Evolutionary conservation across 2,329 filamentous ascomycete genomes (phyloP).

Genomic region (Fusarium odoratissimum): DNA sequence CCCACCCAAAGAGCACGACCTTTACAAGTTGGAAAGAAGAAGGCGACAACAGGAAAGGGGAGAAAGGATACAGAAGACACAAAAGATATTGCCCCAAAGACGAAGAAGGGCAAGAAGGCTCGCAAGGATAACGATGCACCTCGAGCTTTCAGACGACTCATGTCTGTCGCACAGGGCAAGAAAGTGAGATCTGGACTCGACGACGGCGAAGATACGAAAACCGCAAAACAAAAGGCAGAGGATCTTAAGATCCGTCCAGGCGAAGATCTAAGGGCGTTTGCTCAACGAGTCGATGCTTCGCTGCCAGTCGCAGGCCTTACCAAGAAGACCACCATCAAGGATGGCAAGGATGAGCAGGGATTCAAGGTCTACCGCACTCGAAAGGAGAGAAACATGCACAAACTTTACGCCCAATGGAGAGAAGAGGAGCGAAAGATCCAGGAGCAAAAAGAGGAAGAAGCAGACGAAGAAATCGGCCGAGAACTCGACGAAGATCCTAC

Average conservation of each 20-base stretch:
- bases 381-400: constrained; percentile 86
- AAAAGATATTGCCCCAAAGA: constrained; percentile 46
- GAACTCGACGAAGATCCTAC: constrained; percentile 70
- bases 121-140: constrained; percentile 81
- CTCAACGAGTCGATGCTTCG: constrained; percentile 83
- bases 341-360: constrained; percentile 72
- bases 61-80: not conserved
- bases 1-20: constrained; percentile 62
- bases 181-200: constrained; percentile 74
- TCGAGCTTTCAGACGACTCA: constrained; percentile 85
- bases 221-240: constrained; percentile 37
- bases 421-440: constrained; percentile 73
- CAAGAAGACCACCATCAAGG: constrained; percentile 66
- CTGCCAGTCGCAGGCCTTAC: constrained; percentile 80
- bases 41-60: constrained; percentile 44
- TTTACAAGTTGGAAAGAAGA: constrained; percentile 58
- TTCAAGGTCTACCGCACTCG: constrained; percentile 78
- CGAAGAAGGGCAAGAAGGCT: constrained; percentile 57
- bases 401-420: constrained; percentile 81
- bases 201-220: constrained; percentile 64
- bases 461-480: constrained; percentile 71
- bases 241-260: constrained; percentile 81
- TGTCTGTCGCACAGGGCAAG: constrained; percentile 76
- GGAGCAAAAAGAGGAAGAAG: constrained; percentile 73
- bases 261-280: constrained; percentile 85